Evolutionary conservation across 2,329 filamentous ascomycete genomes (phyloP).

Genomic region (Botrytis deweyae): DNA sequence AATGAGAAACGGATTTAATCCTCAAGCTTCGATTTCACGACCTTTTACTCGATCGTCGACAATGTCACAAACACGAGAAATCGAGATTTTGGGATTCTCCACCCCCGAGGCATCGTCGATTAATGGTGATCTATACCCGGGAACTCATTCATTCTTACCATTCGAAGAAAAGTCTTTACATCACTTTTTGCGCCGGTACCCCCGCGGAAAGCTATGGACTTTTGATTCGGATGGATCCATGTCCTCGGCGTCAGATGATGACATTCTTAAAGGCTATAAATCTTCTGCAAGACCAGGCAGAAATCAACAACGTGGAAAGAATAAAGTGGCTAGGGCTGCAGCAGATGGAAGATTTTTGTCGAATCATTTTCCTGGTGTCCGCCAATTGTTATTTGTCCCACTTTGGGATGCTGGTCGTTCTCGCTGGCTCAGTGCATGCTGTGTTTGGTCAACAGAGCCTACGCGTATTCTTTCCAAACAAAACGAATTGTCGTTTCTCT

Average conservation of each 20-base stretch:
- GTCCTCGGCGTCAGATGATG: constrained; percentile 47
- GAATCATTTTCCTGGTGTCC: constrained; percentile 46
- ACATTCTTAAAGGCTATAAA: constrained; percentile 27
- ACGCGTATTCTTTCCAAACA: constrained; percentile 40
- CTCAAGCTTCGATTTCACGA: neutral
- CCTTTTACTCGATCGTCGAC: constrained; percentile 10
- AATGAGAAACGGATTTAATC: neutral
- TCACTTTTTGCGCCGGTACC: constrained; percentile 45
- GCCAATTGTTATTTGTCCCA: constrained; percentile 50
- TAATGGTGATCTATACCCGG: constrained; percentile 35
- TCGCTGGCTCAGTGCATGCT: constrained; percentile 51
- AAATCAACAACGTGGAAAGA: constrained; percentile 24
- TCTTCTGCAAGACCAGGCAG: constrained; percentile 20
- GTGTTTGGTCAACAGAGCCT: constrained; percentile 45
- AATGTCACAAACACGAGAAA: constrained; percentile 23
- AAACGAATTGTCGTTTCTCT: constrained; percentile 43
- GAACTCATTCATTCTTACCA: constrained; percentile 32
- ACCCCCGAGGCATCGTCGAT: constrained; percentile 36
- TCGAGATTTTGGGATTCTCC: constrained; percentile 39
- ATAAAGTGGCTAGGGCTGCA: constrained; percentile 26
- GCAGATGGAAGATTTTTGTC: constrained; percentile 40
- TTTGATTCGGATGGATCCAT: constrained; percentile 46
- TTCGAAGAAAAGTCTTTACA: constrained; percentile 37
- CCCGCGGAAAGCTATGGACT: constrained; percentile 49
- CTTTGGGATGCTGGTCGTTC: constrained; percentile 49